Evolutionary conservation across 805 yeast species (phyloP), one percentile per base, ranked within the genome.

Genomic region (Myxozyma melibiosi): DNA sequence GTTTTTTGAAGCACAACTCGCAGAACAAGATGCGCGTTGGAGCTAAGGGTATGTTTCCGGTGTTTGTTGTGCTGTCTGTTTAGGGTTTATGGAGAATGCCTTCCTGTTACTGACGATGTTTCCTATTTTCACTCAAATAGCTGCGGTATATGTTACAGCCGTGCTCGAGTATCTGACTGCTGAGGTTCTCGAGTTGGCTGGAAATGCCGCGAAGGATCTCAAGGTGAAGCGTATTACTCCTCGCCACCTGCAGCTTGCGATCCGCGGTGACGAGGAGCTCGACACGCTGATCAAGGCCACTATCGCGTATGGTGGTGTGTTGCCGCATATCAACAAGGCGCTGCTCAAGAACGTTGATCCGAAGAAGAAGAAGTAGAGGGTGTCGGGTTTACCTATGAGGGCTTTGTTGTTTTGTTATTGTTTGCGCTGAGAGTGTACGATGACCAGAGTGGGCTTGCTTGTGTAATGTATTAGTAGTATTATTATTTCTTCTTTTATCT

Each of bases 121-220:
- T 34, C 20, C 18, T 35, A 2, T 5, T 18, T 22, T 3, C 2
- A 13, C 14, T 34, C 22, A 22, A 8, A 6, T 18, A 73, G 85
- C 97, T 41, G 98, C 99, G 48, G 92, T 92, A 63, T 92, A 91
- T 80, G 83, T 92, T 74, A 91, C 98, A 68, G 96, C 98, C 55
- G 97, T 92, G 58, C 82, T 92, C 71, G 98, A 92, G 80, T 92
- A 92, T 77, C 84, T 92, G 75, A 91, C 97, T 74, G 97, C 97
- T 68, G 98, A 92, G 84, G 90, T 92, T 67, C 85, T 92, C 72
- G 98, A 92, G 81, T 86, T 90, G 78, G 97, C 97, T 64, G 97
- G 97, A 82, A 90, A 90, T 80, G 98, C 97, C 69, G 97, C 98
- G 63, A 88, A 96, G 83, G 97, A 92, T 79, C 80, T 90, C 73